phyloP scores from a whole-genome alignment of 2,329 filamentous ascomycete species.

The Diaporthe velutina region DNA sequence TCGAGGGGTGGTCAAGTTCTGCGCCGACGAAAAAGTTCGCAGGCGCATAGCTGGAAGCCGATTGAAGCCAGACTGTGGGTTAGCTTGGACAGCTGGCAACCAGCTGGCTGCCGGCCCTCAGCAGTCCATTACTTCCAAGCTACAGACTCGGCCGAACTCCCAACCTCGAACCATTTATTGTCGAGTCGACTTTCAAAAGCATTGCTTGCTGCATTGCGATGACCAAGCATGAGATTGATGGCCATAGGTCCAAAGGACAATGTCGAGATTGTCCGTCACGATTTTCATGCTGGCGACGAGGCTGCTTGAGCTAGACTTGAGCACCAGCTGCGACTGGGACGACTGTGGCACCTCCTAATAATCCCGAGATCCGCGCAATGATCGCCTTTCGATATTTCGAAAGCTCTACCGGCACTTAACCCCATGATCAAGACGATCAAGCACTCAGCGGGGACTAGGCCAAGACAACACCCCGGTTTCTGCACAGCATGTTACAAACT shows the following conservation, averaged over 20 bases:
- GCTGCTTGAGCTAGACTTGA: not conserved
- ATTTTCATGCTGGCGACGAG: not conserved
- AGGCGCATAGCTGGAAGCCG: not conserved
- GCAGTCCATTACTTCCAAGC: not conserved
- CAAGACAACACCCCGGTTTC: not conserved
- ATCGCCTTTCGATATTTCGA: not conserved
- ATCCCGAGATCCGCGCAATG: slow-evolving; percentile 9
- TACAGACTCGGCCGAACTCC: not conserved
- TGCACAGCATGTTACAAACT: not conserved
- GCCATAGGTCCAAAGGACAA: not conserved
- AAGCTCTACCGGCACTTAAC: not conserved
- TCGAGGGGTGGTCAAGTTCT: slow-evolving; percentile 6
- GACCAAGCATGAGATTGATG: not conserved
- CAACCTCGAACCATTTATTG: not conserved
- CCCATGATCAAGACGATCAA: not conserved
- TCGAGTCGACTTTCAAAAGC: not conserved
- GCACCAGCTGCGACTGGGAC: not conserved
- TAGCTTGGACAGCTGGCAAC: not conserved
- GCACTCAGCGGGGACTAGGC: not conserved
- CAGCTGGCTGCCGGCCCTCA: not conserved
- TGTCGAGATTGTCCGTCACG: not conserved
- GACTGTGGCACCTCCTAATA: slow-evolving; percentile 3
- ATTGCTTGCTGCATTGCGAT: not conserved
- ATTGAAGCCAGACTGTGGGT: slow-evolving; percentile 31
- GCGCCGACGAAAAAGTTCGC: slow-evolving; percentile 36